Conservation (phyloP, 768 basidiomycete genomes). For the Erythrobasidium yunnanense region DNA sequence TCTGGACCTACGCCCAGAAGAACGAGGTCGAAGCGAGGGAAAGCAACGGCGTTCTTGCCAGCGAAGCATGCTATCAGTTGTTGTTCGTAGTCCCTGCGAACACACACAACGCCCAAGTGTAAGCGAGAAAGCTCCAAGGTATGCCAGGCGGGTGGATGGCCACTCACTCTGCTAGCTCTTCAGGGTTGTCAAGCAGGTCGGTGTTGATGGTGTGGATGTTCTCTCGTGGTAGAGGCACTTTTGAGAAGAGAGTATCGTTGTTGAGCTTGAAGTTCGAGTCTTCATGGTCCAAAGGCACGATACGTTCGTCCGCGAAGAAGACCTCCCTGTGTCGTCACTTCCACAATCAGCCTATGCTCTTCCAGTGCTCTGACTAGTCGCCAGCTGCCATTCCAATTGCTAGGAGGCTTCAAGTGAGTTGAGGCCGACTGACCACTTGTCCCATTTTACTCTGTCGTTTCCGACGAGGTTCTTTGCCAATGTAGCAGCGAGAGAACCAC, state of each 20-base stretch:
- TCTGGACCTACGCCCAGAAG: slow-evolving; percentile 93
- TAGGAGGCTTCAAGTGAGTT: background rate
- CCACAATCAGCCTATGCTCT: too few species aligned
- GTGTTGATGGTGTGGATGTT: slow-evolving; percentile 79
- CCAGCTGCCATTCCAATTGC: background rate
- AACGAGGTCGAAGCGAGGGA: slow-evolving; percentile 95
- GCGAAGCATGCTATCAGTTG: slow-evolving; percentile 82
- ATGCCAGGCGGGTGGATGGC: too few species aligned
- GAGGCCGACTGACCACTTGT: slow-evolving; percentile 61
- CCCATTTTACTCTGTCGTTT: slow-evolving; percentile 69
- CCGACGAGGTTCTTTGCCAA: slow-evolving; percentile 52
- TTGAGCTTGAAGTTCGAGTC: slow-evolving; percentile 86
- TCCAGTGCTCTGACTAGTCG: too few species aligned
- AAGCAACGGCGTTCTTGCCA: slow-evolving; percentile 80
- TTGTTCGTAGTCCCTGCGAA: slow-evolving; percentile 42
- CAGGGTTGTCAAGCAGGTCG: slow-evolving; percentile 39
- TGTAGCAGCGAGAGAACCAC: slow-evolving; percentile 72
- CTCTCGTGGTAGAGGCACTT: slow-evolving; percentile 61
- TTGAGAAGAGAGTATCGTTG: slow-evolving; percentile 60
- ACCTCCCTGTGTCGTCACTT: slow-evolving; percentile 66
- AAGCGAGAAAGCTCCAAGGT: too few species aligned
- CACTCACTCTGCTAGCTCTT: slow-evolving; percentile 44
- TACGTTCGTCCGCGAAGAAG: slow-evolving; percentile 92
- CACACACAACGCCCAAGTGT: background rate
- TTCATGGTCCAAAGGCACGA: slow-evolving; percentile 78